Evolutionary conservation across 148 eudicot genomes (phyloP).

Genomic region (Cornus florida): DNA sequence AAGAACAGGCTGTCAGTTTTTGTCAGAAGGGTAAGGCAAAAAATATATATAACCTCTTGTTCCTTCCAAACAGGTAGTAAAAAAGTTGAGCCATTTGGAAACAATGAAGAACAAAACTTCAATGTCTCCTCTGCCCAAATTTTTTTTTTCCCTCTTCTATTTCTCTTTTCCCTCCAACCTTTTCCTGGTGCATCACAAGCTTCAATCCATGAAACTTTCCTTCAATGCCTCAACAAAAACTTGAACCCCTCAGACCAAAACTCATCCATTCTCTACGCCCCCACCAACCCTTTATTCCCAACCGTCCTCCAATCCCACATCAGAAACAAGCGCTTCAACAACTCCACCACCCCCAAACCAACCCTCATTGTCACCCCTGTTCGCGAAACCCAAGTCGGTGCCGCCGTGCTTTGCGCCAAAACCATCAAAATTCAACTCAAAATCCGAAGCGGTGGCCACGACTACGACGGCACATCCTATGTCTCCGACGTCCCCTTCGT

Average conservation of each 20-base stretch:
- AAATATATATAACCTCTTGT: too few relatives aligned
- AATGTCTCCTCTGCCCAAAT: not conserved
- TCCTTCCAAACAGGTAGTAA: too few relatives aligned
- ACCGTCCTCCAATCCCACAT: conserved; percentile 24
- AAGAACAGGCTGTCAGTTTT: too few relatives aligned
- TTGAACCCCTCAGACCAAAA: conserved; percentile 2
- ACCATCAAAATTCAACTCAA: conserved; percentile 8
- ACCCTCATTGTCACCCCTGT: conserved; percentile 29
- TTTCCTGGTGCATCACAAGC: not conserved
- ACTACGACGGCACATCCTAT: too few relatives aligned
- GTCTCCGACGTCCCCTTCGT: too few relatives aligned
- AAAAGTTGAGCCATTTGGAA: too few relatives aligned
- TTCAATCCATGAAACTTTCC: not conserved
- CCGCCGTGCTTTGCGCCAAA: conserved; percentile 28
- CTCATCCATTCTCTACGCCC: conserved; percentile 14
- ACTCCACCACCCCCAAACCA: conserved; percentile 29
- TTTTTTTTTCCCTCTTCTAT: not conserved
- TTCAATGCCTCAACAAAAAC: conserved; percentile 14
- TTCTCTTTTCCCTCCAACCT: too few relatives aligned
- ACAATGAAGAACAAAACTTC: not conserved
- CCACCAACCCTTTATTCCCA: conserved; percentile 15
- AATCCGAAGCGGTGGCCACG: too few relatives aligned
- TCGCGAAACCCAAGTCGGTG: conserved; percentile 26
- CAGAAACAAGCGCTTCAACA: conserved; percentile 32
- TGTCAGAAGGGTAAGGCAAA: too few relatives aligned